Evolutionary conservation across 1,284 basidiomycete species (phyloP), one percentile per base, ranked within the genome.

Genomic region (Crucibulum cyathiforme): DNA sequence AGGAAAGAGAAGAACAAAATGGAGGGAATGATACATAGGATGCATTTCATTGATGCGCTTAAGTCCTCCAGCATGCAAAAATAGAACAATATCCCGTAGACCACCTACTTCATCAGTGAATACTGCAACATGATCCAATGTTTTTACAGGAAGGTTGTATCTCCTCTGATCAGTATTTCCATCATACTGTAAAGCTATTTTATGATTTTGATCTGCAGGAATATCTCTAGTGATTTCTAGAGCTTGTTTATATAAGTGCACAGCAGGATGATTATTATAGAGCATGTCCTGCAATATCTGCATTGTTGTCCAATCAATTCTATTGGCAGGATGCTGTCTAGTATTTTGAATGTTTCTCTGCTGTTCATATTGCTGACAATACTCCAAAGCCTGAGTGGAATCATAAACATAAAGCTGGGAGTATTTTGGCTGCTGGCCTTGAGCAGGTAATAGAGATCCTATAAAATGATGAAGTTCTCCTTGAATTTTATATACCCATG

Each of bases 1-100:
- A 31, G 78, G 73, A 63, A 80, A 80, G 0, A 80, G 62, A 0
- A 81, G 62, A 6, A 78, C 71, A 74, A 80, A 80, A 9, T 78
- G 73, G 0, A 81, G 57, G 0, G 68, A 50, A 0, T 63, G 56
- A 67, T 81, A 82, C 0, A 67, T 48, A 13, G 70, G 73, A 63
- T 63, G 48, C 6, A 54, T 15, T 46, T 79, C 68, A 64, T 66
- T 69, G 48, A 82, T 77, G 0, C 53, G 45, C n/a, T 58, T 17
- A 1, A 80, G 56, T 0, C 56, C 62, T 41, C 71, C 71, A 51
- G 56, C 35, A 13, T 37, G 17, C 6, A n/a, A 55, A 12, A 61
- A 63, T 6, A 76, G 59, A 36, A 76, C 58, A 46, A 77, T 74
- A 54, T 77, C 74, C 0, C 71, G 39, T 8, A 46, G 48, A 31